Conservation (phyloP, 108 stramenopile genomes). For the Cyclotella sp. region DNA sequence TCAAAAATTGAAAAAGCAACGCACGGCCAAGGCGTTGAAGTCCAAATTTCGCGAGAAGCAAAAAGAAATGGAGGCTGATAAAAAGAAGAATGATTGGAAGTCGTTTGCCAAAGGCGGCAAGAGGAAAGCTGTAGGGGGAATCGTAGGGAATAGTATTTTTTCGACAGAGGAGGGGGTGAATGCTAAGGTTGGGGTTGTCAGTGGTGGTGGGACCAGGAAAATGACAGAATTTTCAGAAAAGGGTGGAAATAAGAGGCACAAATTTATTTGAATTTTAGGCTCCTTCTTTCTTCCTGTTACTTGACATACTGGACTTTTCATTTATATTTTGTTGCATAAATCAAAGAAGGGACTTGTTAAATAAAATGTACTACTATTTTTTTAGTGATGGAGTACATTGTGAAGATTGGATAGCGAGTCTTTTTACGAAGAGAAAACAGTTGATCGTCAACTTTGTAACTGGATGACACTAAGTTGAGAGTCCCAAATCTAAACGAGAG, state of each 20-base stretch:
- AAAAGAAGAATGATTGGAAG: slow-evolving; percentile 84
- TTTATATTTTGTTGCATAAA: neutral
- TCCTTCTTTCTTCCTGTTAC: neutral
- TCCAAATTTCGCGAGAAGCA: slow-evolving; percentile 67
- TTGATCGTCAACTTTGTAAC: too few species aligned
- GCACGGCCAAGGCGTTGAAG: slow-evolving; percentile 80
- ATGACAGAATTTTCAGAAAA: slow-evolving; percentile 58
- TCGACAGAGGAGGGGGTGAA: slow-evolving; percentile 72
- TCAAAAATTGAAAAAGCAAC: slow-evolving; percentile 69
- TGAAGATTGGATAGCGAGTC: too few species aligned
- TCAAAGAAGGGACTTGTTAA: neutral
- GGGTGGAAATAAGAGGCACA: slow-evolving; percentile 70
- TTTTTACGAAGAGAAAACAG: too few species aligned
- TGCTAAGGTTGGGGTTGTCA: slow-evolving; percentile 79
- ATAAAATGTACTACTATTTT: neutral
- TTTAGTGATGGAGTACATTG: too few species aligned
- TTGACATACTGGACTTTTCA: too few species aligned
- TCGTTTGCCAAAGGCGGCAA: slow-evolving; percentile 66
- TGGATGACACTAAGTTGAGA: too few species aligned
- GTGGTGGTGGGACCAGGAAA: slow-evolving; percentile 59
- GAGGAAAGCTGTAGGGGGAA: slow-evolving; percentile 24
- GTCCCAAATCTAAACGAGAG: too few species aligned
- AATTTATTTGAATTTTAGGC: slow-evolving; percentile 37
- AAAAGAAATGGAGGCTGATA: slow-evolving; percentile 71
- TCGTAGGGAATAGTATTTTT: slow-evolving; percentile 66